Evolutionary conservation across 805 yeast genomes (phyloP).

Genomic region (Candida boidinii): DNA sequence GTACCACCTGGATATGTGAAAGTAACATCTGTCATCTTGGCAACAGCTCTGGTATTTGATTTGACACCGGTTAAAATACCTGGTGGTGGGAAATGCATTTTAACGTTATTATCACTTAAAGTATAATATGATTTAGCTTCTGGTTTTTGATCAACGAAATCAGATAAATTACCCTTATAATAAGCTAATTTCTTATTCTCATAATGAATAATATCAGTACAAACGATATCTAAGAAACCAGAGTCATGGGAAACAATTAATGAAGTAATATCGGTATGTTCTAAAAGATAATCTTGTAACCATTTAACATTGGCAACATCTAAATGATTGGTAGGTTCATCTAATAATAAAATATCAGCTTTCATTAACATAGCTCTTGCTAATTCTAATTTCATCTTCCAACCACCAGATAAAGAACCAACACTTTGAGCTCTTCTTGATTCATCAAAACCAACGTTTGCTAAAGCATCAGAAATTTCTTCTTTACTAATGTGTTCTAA

Average conservation of each 20-base stretch:
- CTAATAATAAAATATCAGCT: constrained; percentile 89
- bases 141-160: constrained; percentile 84
- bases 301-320: constrained; percentile 91
- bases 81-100: constrained; percentile 98
- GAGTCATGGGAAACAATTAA: constrained; percentile 97
- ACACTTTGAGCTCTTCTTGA: constrained; percentile 86
- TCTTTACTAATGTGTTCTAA: constrained; percentile 52
- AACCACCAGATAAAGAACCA: constrained; percentile 95
- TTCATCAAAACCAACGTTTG: constrained; percentile 84
- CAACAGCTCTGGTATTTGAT: constrained; percentile 86
- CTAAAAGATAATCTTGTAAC: constrained; percentile 81
- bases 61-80: constrained; percentile 97
- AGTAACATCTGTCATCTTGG: constrained; percentile 64
- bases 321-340: constrained; percentile 98
- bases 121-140: constrained; percentile 96
- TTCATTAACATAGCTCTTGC: constrained; percentile 99
- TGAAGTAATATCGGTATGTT: constrained; percentile 83
- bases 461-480: constrained; percentile 70
- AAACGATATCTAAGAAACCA: constrained; percentile 89
- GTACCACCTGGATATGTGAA: constrained; percentile 85
- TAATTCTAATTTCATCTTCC: constrained; percentile 97
- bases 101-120: constrained; percentile 82
- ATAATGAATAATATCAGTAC: constrained; percentile 94
- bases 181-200: constrained; percentile 91
- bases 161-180: constrained; percentile 93